A percentile compares a stretch with the other conserved stretches of the same genome.
Conservation (phyloP, 805 yeast species). For the Komagataella ulmi region DNA sequence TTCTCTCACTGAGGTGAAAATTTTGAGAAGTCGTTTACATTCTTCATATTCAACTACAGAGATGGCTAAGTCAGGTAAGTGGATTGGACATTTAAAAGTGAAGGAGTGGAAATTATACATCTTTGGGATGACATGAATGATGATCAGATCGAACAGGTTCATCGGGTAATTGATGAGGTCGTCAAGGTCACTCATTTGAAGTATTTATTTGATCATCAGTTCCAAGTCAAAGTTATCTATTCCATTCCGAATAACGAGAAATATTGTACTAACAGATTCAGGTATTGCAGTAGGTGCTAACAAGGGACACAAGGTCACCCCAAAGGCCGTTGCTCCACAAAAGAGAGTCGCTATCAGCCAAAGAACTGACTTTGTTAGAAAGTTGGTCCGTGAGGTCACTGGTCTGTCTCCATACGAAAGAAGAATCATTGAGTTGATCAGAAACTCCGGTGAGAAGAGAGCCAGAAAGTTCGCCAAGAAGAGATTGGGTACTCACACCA, state of each 20-base stretch:
- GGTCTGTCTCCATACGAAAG: conserved; percentile 99
- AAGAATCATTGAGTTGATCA: conserved; percentile 97
- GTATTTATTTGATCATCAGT: neutral
- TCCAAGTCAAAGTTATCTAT: neutral
- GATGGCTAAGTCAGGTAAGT: conserved; percentile 64
- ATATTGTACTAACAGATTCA: conserved; percentile 18
- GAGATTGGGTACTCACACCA: conserved; percentile 99
- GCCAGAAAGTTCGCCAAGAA: conserved; percentile 99
- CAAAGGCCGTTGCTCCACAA: conserved; percentile 75
- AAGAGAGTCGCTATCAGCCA: conserved; percentile 94
- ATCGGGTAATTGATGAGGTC: neutral
- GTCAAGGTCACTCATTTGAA: neutral
- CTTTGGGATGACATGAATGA: neutral
- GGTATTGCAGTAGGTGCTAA: conserved; percentile 97
- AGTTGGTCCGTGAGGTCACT: conserved; percentile 90
- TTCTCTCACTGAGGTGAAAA: neutral
- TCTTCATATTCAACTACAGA: conserved; percentile 5
- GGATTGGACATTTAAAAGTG: neutral
- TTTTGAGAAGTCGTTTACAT: neutral
- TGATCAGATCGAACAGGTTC: neutral
- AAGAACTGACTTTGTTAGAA: conserved; percentile 94
- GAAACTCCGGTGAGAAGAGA: conserved; percentile 99
- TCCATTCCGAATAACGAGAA: neutral
- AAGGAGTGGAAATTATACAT: neutral
- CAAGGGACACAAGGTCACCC: conserved; percentile 97